A percentile compares a stretch with the other conserved stretches of the same genome.
phyloP scores from a whole-genome alignment of 495 filamentous ascomycete species.

The Neurospora tetrasperma region DNA sequence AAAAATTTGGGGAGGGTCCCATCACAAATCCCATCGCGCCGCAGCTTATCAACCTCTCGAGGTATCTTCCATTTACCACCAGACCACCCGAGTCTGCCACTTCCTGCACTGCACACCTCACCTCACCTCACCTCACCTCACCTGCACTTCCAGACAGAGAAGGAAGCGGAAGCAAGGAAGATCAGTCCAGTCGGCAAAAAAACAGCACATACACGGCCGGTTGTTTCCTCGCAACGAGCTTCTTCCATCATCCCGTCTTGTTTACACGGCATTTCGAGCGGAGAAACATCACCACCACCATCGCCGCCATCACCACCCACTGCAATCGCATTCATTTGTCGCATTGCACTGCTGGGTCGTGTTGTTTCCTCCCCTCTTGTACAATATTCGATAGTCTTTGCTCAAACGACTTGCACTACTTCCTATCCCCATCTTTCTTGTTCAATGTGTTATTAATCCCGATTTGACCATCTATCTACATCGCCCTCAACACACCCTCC shows the following conservation, averaged over 20 bases:
- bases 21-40: neutral
- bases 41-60: neutral
- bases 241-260: neutral
- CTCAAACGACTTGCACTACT: neutral
- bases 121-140: neutral
- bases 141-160: neutral
- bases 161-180: neutral
- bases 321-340: neutral
- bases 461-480: neutral
- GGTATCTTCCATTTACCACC: neutral
- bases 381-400: neutral
- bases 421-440: constrained; percentile 3
- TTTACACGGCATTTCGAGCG: neutral
- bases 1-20: neutral
- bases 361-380: neutral
- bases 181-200: neutral
- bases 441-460: constrained; percentile 14
- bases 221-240: neutral
- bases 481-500: neutral
- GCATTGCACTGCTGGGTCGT: neutral
- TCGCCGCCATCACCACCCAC: neutral
- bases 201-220: neutral
- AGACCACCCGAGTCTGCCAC: neutral
- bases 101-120: neutral
- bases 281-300: neutral